phyloP scores from a whole-genome alignment of 192 early-diverging fungal genomes.

The Podila clonocystis region DNA sequence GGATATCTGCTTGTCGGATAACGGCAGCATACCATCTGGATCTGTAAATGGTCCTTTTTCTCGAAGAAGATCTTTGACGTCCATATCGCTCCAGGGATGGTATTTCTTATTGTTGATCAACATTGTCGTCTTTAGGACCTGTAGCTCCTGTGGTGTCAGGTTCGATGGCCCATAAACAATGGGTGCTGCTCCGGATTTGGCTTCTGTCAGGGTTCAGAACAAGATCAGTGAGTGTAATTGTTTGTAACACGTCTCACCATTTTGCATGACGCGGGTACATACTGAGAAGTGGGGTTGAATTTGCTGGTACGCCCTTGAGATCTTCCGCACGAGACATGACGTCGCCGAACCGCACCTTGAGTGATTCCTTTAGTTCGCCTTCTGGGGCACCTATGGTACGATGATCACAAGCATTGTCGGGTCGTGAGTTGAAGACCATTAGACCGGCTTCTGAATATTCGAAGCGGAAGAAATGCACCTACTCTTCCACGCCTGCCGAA shows the following conservation, averaged over 20 bases:
- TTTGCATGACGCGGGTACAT: background rate
- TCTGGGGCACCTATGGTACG: constrained; percentile 26
- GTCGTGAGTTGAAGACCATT: no score
- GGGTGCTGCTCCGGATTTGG: constrained; percentile 43
- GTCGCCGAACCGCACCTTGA: constrained; percentile 39
- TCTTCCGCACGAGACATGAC: constrained; percentile 56
- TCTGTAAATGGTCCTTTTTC: constrained; percentile 62
- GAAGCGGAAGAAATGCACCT: background rate
- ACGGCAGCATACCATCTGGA: constrained; percentile 76
- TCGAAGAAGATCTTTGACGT: constrained; percentile 26
- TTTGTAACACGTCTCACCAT: background rate
- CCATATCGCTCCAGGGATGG: constrained; percentile 18
- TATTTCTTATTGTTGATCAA: constrained; percentile 48
- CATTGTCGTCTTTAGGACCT: constrained; percentile 48
- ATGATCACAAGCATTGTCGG: no score
- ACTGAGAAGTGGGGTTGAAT: constrained; percentile 21
- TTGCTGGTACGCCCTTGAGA: constrained; percentile 54
- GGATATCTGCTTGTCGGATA: constrained; percentile 79
- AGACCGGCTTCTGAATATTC: background rate
- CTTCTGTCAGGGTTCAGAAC: constrained; percentile 10
- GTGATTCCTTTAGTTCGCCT: constrained; percentile 18
- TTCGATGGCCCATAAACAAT: constrained; percentile 33
- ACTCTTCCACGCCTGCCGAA: constrained; percentile 59
- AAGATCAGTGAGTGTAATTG: background rate
- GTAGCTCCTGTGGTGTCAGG: constrained; percentile 23